Evolutionary conservation across 73 alveolate species (phyloP), one percentile per base, ranked within the genome.

Genomic region (Paramecium tetraurelia): DNA sequence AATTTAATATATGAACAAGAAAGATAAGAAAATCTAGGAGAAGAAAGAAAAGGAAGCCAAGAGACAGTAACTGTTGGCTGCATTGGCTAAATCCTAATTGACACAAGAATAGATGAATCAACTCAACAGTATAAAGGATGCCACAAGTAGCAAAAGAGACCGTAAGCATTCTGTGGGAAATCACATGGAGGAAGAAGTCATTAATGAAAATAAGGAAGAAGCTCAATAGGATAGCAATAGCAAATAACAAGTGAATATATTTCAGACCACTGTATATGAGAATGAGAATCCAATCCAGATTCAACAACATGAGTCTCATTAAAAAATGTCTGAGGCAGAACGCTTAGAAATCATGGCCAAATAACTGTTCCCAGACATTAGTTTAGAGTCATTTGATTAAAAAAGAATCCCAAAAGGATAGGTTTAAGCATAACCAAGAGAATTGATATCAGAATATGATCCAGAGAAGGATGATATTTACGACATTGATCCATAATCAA

Each of bases 291-390:
- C 76, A n/a, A 46, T 80, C 3, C 3, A 80, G 46, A 48, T 44
- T 80, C 3, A 18, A 40, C 33, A 43, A 7, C 75, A 22, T 43
- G 63, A 80, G 48, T 46, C 43, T 43, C 46, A 44, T 8, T 18
- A 33, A 9, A 80, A 80, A 80, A 80, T 80, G 44, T 44, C 90
- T 20, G 90, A 80, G 21, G 9, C 46, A 24, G 90, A 80, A 10
- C 18, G 90, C 27, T 27, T 89, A 76, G 94, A 89, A 46, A 89
- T 70, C 33, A 57, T 70, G 75, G 90, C 88, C 11, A 89, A 89
- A 71, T 58, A 70, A 35, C 36, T 89, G 7, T 59, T 89, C 18
- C 94, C 94, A 38, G 94, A 89, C n/a, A 40, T 89, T 11, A 89
- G 53, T 71, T 72, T 89, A 8, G 90, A 89, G 7, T 70, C 92